Base-by-base conservation (phyloP, 2,329 filamentous ascomycete genomes). In the Myriangium duriaei region DNA sequence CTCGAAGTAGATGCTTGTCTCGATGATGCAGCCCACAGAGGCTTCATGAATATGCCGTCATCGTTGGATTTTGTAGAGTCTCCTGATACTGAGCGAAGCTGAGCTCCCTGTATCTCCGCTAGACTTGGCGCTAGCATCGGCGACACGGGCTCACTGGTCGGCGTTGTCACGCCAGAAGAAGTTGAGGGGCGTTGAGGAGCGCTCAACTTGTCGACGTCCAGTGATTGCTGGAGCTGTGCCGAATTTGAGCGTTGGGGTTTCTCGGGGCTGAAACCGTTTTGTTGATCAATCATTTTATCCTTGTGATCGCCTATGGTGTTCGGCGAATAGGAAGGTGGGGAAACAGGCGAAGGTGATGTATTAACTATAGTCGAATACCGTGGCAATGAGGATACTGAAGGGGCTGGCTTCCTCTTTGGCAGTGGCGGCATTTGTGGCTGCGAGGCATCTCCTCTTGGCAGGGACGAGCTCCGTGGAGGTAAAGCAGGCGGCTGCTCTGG, bases 401-500 rank as follows among this genome's bases (percentile, higher is more conserved):
- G 63, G 16, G 61, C 61, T 17, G 63, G 61, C 40, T 65, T 65
- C 13, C 62, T 55, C 33, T 48, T 53, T 40, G 49, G 47, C 24
- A 31, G 32, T 37, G 30, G 35, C 12, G 42, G 42, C n/a, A 47
- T 21, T 13, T 47, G 45, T 7, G 47, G 36, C 18, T 30, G 11
- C 37, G 34, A 31, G 13, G 38, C 31, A 29, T 37, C 39, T 16
- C 36, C 36, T 6, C 29, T 4, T 14, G 37, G 32, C 16, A 35
- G 30, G 2, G 34, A 38, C 2, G 41, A 24, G 14, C 11, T 15
- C 4, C 30, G 12, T 11, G 32, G 38, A 30, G 47, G 45, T 11
- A 46, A 41, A 5, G 46, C 34, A n/a, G 39, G 35, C 10, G 41
- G 47, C 6, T 53, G 49, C 28, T 45, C 18, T 42, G 47, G 26